phyloP scores from a whole-genome alignment of 495 filamentous ascomycete species.

The Daldinia concentrica region DNA sequence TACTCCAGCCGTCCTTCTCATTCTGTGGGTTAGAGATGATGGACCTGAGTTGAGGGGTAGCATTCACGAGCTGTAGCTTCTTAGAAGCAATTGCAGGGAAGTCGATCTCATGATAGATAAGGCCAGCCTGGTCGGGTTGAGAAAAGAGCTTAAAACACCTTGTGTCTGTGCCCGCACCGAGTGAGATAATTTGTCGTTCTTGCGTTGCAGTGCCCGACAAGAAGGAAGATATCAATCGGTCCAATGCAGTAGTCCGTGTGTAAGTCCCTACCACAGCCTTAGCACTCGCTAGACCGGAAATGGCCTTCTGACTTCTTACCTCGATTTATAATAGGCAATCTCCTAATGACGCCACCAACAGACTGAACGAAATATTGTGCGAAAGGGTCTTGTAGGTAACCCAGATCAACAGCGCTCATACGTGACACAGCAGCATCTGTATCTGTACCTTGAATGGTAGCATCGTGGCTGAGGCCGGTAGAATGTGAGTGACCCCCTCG shows the following conservation, averaged over 20 bases:
- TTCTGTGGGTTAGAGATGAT: constrained; percentile 43
- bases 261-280: constrained; percentile 76
- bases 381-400: constrained; percentile 86
- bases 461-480: constrained; percentile 49
- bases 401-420: constrained; percentile 85
- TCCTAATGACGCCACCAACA: constrained; percentile 54
- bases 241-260: constrained; percentile 87
- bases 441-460: constrained; percentile 86
- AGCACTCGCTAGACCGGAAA: constrained; percentile 34
- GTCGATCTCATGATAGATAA: constrained; percentile 93
- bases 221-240: constrained; percentile 78
- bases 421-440: constrained; percentile 89
- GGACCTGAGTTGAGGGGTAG: constrained; percentile 41
- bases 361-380: constrained; percentile 69
- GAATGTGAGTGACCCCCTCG: constrained; percentile 46
- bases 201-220: constrained; percentile 55
- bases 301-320: constrained; percentile 60
- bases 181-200: constrained; percentile 85
- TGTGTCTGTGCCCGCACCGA: constrained; percentile 95
- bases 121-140: constrained; percentile 40
- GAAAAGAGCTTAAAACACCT: constrained; percentile 76
- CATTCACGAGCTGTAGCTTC: constrained; percentile 60
- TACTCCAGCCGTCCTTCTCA: constrained; percentile 42
- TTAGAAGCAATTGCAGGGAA: constrained; percentile 76
- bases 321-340: constrained; percentile 92